These are phyloP conservation scores for Flueggea neowawraea DNA, from an alignment of 441 rosid genomes.

Conservation along the genomic window DNA sequence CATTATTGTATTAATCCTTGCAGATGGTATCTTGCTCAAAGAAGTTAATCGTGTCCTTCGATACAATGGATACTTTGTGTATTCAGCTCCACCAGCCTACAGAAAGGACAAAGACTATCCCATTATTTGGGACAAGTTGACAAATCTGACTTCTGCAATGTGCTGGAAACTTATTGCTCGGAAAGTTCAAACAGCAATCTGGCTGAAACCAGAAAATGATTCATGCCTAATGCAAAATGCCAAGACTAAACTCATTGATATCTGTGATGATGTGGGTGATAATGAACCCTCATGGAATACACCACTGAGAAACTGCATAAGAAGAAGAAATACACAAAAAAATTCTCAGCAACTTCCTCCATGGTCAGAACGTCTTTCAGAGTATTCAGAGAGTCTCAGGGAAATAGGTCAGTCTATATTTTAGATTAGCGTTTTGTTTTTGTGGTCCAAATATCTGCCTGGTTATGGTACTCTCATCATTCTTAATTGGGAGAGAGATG, in stretches of 20 bases:
- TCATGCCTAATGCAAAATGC: constrained; percentile 60
- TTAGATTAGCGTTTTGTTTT: no score
- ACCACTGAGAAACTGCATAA: constrained; percentile 65
- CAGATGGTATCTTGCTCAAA: constrained; percentile 92
- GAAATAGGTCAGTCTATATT: constrained; percentile 42
- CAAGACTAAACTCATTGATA: constrained; percentile 47
- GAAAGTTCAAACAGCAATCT: constrained; percentile 88
- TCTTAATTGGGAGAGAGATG: no score
- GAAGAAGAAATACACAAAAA: constrained; percentile 19
- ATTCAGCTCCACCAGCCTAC: constrained; percentile 94
- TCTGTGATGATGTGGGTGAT: constrained; percentile 58
- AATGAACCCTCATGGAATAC: constrained; percentile 69
- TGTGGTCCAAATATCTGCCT: no score
- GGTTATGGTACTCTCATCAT: no score
- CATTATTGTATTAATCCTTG: constrained; percentile 15
- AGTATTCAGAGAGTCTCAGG: constrained; percentile 56
- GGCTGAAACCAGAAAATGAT: constrained; percentile 67
- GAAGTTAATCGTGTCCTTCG: constrained; percentile 82
- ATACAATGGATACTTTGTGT: constrained; percentile 82
- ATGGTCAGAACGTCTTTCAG: constrained; percentile 58
- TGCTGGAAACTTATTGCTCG: constrained; percentile 94
- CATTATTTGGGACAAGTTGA: constrained; percentile 75
- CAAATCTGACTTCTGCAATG: constrained; percentile 68
- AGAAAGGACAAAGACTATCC: constrained; percentile 79
- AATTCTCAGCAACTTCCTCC: constrained; percentile 50